phyloP scores from a whole-genome alignment of 2,329 filamentous ascomycete species.

The Achaetomium macrosporum region DNA sequence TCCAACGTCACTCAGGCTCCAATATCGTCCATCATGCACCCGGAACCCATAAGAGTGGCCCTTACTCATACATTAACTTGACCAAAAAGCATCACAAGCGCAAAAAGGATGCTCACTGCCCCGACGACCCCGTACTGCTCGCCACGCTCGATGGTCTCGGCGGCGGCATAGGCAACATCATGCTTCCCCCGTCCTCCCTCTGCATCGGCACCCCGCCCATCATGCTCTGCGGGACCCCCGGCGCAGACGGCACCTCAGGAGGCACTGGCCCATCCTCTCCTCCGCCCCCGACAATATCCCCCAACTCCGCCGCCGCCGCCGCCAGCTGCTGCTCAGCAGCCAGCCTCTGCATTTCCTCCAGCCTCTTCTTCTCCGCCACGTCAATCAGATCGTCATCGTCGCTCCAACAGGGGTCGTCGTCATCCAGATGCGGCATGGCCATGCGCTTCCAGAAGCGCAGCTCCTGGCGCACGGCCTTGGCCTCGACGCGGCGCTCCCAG shows the following conservation, averaged over 20 bases:
- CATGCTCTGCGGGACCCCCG: constrained; percentile 22
- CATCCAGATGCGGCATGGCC: constrained; percentile 55
- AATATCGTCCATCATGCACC: not conserved
- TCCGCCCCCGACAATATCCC: constrained; percentile 3
- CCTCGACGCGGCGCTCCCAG: constrained; percentile 49
- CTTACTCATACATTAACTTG: not conserved
- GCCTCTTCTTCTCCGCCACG: constrained; percentile 51
- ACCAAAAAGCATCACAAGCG: not conserved
- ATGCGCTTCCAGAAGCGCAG: constrained; percentile 61
- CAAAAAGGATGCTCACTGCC: constrained; percentile 18
- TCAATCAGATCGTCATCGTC: constrained; percentile 62
- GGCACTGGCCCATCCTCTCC: constrained; percentile 19
- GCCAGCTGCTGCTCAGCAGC: constrained; percentile 34
- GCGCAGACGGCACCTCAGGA: constrained; percentile 17
- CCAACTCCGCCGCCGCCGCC: constrained; percentile 17
- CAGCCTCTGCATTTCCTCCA: constrained; percentile 45
- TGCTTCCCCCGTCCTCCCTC: constrained; percentile 29
- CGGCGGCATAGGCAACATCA: constrained; percentile 32
- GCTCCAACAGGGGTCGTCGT: constrained; percentile 57
- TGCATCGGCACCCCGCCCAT: constrained; percentile 42
- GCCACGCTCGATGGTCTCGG: constrained; percentile 35
- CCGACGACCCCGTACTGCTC: constrained; percentile 35
- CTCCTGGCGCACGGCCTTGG: constrained; percentile 50
- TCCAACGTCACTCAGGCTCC: not conserved
- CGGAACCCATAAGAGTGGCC: not conserved